phyloP scores from a whole-genome alignment of 1,284 basidiomycete genomes.

The Apiotrichum akiyoshidainum region DNA sequence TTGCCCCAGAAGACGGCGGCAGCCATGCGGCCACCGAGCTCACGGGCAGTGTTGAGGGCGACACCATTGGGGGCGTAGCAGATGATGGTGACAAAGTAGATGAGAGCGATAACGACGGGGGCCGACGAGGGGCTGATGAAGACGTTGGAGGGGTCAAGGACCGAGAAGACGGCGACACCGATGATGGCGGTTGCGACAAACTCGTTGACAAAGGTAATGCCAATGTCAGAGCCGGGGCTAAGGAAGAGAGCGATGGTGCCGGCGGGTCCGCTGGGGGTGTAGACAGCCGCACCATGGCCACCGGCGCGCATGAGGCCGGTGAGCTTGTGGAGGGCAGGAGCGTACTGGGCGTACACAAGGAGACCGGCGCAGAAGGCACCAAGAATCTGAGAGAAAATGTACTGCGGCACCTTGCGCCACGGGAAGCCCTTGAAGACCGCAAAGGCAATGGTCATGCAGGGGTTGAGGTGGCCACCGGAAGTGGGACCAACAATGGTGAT shows the following conservation, averaged over 20 bases:
- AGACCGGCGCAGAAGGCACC: slow-evolving; percentile 23
- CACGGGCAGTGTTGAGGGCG: slow-evolving; percentile 20
- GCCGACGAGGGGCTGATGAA: slow-evolving; percentile 10
- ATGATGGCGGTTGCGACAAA: slow-evolving; percentile 5
- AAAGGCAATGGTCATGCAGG: slow-evolving; percentile 27
- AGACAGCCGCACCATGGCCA: slow-evolving; percentile 5
- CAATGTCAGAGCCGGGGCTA: slow-evolving; percentile 1
- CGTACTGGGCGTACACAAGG: slow-evolving; percentile 9
- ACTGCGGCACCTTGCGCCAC: slow-evolving; percentile 38
- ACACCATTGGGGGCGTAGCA: slow-evolving; percentile 10
- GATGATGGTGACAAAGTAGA: slow-evolving; percentile 12
- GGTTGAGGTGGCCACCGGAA: slow-evolving; percentile 32
- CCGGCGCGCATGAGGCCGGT: slow-evolving; percentile 3
- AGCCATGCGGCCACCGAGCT: slow-evolving; percentile 19
- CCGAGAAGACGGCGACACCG: slow-evolving; percentile 10
- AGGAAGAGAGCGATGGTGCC: slow-evolving; percentile 12
- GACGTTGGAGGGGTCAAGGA: slow-evolving; percentile 22
- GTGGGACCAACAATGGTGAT: slow-evolving; percentile 13
- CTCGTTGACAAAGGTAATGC: slow-evolving; percentile 18
- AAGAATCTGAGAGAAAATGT: slow-evolving; percentile 34
- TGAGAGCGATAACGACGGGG: slow-evolving; percentile 11
- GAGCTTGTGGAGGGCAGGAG: slow-evolving; percentile 1
- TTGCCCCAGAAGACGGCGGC: slow-evolving; percentile 12
- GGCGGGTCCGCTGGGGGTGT: slow-evolving; percentile 3
- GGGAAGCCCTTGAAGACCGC: slow-evolving; percentile 35